Evolutionary conservation across 768 basidiomycete species (phyloP).

Genomic region (Dictyophora rubrovolvata): DNA sequence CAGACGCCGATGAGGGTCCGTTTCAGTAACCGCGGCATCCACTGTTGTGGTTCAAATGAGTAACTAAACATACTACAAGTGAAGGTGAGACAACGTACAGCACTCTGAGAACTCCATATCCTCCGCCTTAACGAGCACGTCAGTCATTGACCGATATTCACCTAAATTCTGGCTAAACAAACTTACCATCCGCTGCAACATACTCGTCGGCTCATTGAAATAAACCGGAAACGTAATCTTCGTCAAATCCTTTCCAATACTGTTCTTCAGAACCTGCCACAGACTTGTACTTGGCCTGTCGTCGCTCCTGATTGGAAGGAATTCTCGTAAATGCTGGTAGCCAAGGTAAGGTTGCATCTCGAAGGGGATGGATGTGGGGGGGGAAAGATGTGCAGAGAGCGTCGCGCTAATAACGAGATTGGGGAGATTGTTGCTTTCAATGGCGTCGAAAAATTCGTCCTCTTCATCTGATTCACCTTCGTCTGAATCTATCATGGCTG

Average conservation of each 20-base stretch:
- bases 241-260: conserved; percentile 94
- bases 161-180: neutral
- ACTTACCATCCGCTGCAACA: conserved; percentile 87
- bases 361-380: conserved; percentile 21
- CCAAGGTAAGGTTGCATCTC: conserved; percentile 47
- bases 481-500: conserved; percentile 20
- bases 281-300: conserved; percentile 82
- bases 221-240: conserved; percentile 92
- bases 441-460: conserved; percentile 97
- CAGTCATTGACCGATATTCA: neutral
- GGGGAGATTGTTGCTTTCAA: conserved; percentile 71
- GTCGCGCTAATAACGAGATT: conserved; percentile 62
- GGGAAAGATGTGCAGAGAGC: conserved; percentile 29
- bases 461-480: conserved; percentile 59
- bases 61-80: conserved; percentile 8
- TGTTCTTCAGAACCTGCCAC: conserved; percentile 91
- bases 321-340: conserved; percentile 52
- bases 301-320: conserved; percentile 55
- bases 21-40: conserved; percentile 71
- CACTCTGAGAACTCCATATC: conserved; percentile 98
- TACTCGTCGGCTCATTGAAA: conserved; percentile 90
- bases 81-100: conserved; percentile 36
- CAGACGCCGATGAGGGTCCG: conserved; percentile 69
- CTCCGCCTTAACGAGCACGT: conserved; percentile 45
- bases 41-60: conserved; percentile 33